A percentile compares a stretch with the other conserved stretches of the same genome.
Conservation (phyloP, 2,329 filamentous ascomycete genomes). For the Talaromyces sp. region DNA sequence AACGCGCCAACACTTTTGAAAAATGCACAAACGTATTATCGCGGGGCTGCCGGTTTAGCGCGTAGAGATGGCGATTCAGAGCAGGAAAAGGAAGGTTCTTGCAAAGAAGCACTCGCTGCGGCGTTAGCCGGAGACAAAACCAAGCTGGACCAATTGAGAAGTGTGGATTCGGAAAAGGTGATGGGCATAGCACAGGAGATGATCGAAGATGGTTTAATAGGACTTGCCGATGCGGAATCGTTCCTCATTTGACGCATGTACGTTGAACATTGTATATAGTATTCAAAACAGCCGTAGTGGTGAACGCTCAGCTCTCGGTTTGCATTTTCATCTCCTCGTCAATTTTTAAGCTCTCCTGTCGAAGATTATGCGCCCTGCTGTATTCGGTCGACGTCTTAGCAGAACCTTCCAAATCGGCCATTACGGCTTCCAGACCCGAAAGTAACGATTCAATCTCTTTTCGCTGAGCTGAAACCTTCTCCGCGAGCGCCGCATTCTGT, state of each 20-base stretch:
- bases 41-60: slow-evolving; percentile 45
- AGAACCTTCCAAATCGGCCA: slow-evolving; percentile 53
- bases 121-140: slow-evolving; percentile 40
- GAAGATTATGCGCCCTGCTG: slow-evolving; percentile 34
- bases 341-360: slow-evolving; percentile 40
- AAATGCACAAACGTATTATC: slow-evolving; percentile 56
- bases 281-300: not conserved
- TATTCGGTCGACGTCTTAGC: slow-evolving; percentile 39
- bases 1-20: slow-evolving; percentile 46
- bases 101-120: slow-evolving; percentile 47
- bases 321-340: slow-evolving; percentile 37
- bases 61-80: slow-evolving; percentile 38
- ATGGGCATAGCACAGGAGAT: slow-evolving; percentile 45
- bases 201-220: slow-evolving; percentile 50
- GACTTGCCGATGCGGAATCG: slow-evolving; percentile 28
- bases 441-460: slow-evolving; percentile 54
- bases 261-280: not conserved
- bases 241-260: slow-evolving; percentile 26
- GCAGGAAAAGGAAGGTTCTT: slow-evolving; percentile 41
- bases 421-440: slow-evolving; percentile 50
- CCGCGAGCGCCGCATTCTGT: slow-evolving; percentile 50
- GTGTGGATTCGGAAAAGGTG: slow-evolving; percentile 33
- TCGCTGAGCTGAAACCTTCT: slow-evolving; percentile 50
- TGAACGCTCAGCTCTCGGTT: slow-evolving; percentile 19
- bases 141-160: slow-evolving; percentile 36